phyloP scores from a whole-genome alignment of 1,139 yeast genomes.

The Zygosaccharomyces sapae region DNA sequence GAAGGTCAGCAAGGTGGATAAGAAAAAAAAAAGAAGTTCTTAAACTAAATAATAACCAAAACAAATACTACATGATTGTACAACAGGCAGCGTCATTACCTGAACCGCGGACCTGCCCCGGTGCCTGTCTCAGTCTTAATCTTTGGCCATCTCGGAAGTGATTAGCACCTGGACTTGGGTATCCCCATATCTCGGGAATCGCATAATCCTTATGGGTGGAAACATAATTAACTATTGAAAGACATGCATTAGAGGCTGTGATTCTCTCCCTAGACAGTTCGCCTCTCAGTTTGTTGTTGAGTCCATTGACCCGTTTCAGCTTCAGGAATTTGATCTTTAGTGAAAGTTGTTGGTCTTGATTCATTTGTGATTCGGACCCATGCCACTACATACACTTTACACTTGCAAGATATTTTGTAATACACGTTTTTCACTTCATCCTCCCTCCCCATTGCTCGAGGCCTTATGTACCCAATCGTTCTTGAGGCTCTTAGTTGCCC shows the following conservation, averaged over 20 bases:
- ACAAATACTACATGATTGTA: constrained; percentile 38
- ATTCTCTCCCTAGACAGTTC: constrained; percentile 57
- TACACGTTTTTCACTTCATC: neutral
- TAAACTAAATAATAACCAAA: constrained; percentile 6
- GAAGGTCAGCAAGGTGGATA: constrained; percentile 36
- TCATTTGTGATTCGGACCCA: neutral
- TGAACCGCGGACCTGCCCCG: neutral
- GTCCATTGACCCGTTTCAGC: constrained; percentile 58
- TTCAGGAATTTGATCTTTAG: constrained; percentile 43
- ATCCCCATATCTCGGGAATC: constrained; percentile 51
- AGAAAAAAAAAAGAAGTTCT: neutral
- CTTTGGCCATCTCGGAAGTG: constrained; percentile 35
- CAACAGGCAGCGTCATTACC: constrained; percentile 39
- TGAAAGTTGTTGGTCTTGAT: constrained; percentile 24
- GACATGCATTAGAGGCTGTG: constrained; percentile 65
- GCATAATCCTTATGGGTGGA: constrained; percentile 50
- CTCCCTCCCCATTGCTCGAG: neutral
- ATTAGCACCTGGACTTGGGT: constrained; percentile 46
- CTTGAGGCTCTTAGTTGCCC: neutral
- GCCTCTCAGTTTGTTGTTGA: constrained; percentile 52
- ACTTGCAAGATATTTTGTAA: too few relatives aligned
- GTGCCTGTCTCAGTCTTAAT: neutral
- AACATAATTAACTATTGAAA: constrained; percentile 44
- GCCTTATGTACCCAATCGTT: neutral
- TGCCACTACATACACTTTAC: neutral